Evolutionary conservation across 148 eudicot genomes (phyloP).

Genomic region (Selenicereus undatus): DNA sequence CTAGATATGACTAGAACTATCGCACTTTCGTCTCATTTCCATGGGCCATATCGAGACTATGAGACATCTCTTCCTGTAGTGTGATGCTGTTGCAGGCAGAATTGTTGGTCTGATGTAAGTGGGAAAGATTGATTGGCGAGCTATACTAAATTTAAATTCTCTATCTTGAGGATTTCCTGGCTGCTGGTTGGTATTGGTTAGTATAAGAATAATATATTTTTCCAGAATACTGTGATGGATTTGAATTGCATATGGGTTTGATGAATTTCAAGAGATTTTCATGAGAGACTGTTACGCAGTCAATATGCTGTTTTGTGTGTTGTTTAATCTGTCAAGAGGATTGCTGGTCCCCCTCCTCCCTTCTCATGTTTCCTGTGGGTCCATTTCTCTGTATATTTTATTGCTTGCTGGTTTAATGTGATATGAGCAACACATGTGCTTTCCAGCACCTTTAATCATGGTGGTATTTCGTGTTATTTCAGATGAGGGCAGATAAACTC

Average conservation of each 20-base stretch:
- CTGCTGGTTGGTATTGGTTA: neutral
- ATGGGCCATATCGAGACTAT: neutral
- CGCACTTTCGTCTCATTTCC: neutral
- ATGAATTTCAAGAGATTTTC: too few relatives aligned
- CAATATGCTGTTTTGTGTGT: too few relatives aligned
- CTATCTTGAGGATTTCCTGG: neutral
- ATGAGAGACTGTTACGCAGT: too few relatives aligned
- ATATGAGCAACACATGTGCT: neutral
- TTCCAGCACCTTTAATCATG: neutral
- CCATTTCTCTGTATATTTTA: neutral
- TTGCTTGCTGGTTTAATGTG: neutral
- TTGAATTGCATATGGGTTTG: neutral
- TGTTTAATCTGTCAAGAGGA: too few relatives aligned
- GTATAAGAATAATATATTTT: too few relatives aligned
- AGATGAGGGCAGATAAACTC: constrained; percentile 75
- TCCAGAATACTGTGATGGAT: neutral
- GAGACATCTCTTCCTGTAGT: neutral
- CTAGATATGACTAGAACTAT: neutral
- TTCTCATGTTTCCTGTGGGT: neutral
- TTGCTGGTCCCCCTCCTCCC: neutral
- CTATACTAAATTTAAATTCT: too few relatives aligned
- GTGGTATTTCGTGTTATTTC: constrained; percentile 21
- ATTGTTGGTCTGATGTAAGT: neutral
- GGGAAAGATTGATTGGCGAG: too few relatives aligned
- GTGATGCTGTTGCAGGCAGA: neutral